Evolutionary conservation across 2,329 filamentous ascomycete species (phyloP), one percentile per base, ranked within the genome.

Genomic region (Fusarium vanettenii): DNA sequence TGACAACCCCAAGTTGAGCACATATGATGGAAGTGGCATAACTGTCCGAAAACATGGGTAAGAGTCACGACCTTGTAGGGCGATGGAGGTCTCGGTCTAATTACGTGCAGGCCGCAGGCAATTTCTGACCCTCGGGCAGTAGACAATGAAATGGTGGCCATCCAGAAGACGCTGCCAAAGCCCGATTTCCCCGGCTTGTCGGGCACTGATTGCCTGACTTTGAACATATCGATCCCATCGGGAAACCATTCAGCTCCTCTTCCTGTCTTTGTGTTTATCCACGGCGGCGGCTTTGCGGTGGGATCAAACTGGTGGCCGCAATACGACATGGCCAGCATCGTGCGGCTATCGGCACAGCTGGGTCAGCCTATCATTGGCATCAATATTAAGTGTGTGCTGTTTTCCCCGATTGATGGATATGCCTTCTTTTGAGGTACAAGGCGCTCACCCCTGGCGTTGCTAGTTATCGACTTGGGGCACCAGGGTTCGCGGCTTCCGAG

Each of bases 221-320:
- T 72, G 5, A 67, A 67, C 18, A 61, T 73, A 14, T 37, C 48
- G 0, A 27, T 43, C 5, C 67, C 70, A 14, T 16, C 18, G 9
- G 9, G 35, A 6, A 41, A 18, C 9, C 25, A 37, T 8, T 13
- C 22, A 10, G 25, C 22, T 22, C 50, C n/a, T 13, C 41, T 73
- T 10, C 71, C 71, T 4, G 71, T 73, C 2, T 29, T 73, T 14
- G 66, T 67, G 2, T 73, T 37, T 41, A 60, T 73, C 2, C 69
- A 74, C 10, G 69, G 71, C 6, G 71, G 71, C 5, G 71, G 71
- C 5, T 72, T 67, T 35, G 20, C 35, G 22, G 20, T 66, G 11
- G 69, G 71, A 5, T 31, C 60, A 39, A 72, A 64, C 39, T 69
- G 57, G 43, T 74, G 71, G 71, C 71, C 71, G 0, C 71, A 74